Base-by-base conservation (phyloP, 2,329 filamentous ascomycete genomes). In the Sarocladium brachiariae region DNA sequence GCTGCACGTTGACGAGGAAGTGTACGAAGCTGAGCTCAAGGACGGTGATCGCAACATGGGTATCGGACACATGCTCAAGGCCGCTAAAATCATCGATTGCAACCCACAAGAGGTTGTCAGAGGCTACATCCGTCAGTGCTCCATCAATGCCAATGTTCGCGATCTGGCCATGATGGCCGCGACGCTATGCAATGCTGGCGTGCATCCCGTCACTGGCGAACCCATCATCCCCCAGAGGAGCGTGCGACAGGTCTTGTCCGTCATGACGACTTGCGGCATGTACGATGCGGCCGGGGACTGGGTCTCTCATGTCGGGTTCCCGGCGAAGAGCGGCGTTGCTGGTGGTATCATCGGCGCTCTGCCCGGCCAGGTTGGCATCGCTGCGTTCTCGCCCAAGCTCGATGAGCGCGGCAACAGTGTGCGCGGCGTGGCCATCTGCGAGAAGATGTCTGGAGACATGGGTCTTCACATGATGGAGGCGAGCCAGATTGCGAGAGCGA, bases 261-360 rank as follows among this genome's bases (percentile, higher is more conserved):
- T 70, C 50, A 70, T 70, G 66, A 69, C 67, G 1, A 70, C 67
- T 1, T 70, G 67, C 38, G 66, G 67, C 25, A 70, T 70, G 66
- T 70, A 70, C 55, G 61, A 69, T 54, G 64, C 65, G n/a, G 66
- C 66, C 0, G 66, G 66, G 4, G 64, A 67, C 46, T 69, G 66
- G 66, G 63, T 69, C 1, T 67, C 65, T 6, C 63, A 60, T 19
- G 63, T 69, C 5, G 66, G 66, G 2, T 67, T 69, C 25, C 66
- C 66, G 0, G 66, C 66, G 14, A 69, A 69, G 58, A 66, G 63
- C 41, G 66, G 66, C 25, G 63, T 65, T 0, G 58, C 63, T 6
- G 63, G 63, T 4, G 63, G 63, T 23, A 65, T 65, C 41, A 63
- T 65, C 37, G 63, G 63, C 16, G 63, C 63, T 0, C 43, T 65